Conservation (phyloP, 169 alveolate species). For the Plasmodium chabaudi region DNA sequence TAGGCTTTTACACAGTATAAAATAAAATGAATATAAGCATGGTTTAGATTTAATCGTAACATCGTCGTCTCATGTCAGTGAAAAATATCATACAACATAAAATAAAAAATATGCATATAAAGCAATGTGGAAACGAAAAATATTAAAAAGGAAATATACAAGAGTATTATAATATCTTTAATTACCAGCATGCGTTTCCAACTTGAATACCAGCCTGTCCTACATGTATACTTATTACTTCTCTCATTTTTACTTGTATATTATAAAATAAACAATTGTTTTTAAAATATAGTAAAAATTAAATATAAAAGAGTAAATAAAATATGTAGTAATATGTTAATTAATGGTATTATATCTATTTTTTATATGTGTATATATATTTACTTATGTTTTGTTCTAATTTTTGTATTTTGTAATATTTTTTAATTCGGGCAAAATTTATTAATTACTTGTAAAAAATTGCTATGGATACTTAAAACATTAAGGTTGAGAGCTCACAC, state of each 20-base stretch:
- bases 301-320: slow-evolving; percentile 29
- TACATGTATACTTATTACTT: slow-evolving; percentile 96
- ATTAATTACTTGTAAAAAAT: slow-evolving; percentile 23
- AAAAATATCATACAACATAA: not conserved
- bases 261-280: slow-evolving; percentile 26
- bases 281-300: slow-evolving; percentile 47
- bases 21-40: not conserved
- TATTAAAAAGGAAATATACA: slow-evolving; percentile 3
- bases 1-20: not conserved
- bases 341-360: slow-evolving; percentile 32
- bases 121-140: slow-evolving; percentile 1
- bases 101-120: slow-evolving; percentile 5
- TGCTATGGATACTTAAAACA: slow-evolving; percentile 16
- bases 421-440: slow-evolving; percentile 2
- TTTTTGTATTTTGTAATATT: slow-evolving; percentile 5
- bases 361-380: slow-evolving; percentile 12
- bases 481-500: slow-evolving; percentile 25
- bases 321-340: not conserved
- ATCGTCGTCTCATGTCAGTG: not conserved
- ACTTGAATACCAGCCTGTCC: slow-evolving; percentile 99
- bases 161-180: slow-evolving; percentile 13
- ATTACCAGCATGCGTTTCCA: slow-evolving; percentile 91
- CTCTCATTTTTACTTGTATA: slow-evolving; percentile 72
- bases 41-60: not conserved
- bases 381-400: slow-evolving; percentile 6